phyloP scores from a whole-genome alignment of 495 filamentous ascomycete species.

The Tuber melanosporum region DNA sequence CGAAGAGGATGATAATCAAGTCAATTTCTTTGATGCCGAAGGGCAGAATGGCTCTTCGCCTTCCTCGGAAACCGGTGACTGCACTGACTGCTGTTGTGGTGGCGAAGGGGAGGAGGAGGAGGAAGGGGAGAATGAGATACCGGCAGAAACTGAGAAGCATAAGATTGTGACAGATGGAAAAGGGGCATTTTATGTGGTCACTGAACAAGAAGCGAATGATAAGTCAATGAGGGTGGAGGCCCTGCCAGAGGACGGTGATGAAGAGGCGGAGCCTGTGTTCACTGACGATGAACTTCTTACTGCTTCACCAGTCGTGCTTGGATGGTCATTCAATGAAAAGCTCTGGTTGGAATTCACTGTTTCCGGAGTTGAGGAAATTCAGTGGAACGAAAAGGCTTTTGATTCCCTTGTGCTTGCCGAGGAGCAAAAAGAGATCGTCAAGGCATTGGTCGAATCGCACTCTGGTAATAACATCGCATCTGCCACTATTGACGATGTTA shows the following conservation, averaged over 20 bases:
- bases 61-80: constrained; percentile 53
- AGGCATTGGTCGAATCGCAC: constrained; percentile 71
- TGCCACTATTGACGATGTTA: constrained; percentile 76
- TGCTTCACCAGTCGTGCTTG: constrained; percentile 84
- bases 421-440: constrained; percentile 73
- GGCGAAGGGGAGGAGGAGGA: constrained; percentile 44
- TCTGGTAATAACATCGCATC: constrained; percentile 62
- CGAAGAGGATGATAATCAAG: constrained; percentile 53
- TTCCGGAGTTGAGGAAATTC: constrained; percentile 71
- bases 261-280: constrained; percentile 58
- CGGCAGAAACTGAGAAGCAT: constrained; percentile 16
- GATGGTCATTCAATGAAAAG: constrained; percentile 88
- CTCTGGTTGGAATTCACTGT: constrained; percentile 87
- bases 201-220: constrained; percentile 17
- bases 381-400: constrained; percentile 77
- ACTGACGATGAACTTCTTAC: constrained; percentile 81
- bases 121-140: constrained; percentile 17
- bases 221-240: constrained; percentile 35
- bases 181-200: constrained; percentile 18
- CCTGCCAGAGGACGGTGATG: constrained; percentile 47
- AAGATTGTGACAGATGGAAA: constrained; percentile 24
- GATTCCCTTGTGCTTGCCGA: constrained; percentile 66
- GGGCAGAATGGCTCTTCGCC: constrained; percentile 13
- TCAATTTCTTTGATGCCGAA: constrained; percentile 43
- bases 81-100: constrained; percentile 48